Base-by-base conservation (phyloP, 305 asterid species). In the Plantago rigida region DNA sequence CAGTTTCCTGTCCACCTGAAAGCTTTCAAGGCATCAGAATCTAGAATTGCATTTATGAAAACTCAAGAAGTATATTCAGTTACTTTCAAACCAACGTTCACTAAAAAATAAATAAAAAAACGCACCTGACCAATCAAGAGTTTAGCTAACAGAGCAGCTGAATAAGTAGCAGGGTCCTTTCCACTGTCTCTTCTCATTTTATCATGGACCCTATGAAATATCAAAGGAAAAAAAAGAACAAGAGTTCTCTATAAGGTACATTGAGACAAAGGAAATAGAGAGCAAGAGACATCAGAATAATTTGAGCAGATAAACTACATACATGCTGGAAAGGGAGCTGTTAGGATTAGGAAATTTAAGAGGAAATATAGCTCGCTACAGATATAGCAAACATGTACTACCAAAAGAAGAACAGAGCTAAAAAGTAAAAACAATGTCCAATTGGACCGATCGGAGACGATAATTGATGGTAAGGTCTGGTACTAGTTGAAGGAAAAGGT, bases 1-100 rank as follows among this genome's bases (percentile, higher is more conserved):
- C 61, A 89, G 82, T 70, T 86, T 89, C 74, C 97, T 74, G 63
- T 89, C 97, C 59, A 86, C 94, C 97, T 89, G 80, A 75, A 69
- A 75, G 57, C 63, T 65, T 74, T 60, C 71, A 64, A 46, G 59
- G 61, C 39, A 34, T 70, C 64, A 73, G 57, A 65, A 44, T 64
- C 68, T 71, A 54, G 69, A 63, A 64, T 71, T 71, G 46, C 62
- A 51, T 58, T 13, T 62, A 65, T 50, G 29, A 34, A 13, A 59
- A 55, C 50, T 65, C 14, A 31, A 2, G 62, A 26, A 50, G 8
- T 31, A 47, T 14, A 44, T 46, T 59, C 29, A 50, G 47, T 47
- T 36, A 70, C 53, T 64, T 61, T 24, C n/a, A 46, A 46, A 39
- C 55, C 52, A 34, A 49, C 2, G 1, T 46, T 34, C 10, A n/a